Conservation (phyloP, 257 asterid species). For the Solanum chiquidenum region DNA sequence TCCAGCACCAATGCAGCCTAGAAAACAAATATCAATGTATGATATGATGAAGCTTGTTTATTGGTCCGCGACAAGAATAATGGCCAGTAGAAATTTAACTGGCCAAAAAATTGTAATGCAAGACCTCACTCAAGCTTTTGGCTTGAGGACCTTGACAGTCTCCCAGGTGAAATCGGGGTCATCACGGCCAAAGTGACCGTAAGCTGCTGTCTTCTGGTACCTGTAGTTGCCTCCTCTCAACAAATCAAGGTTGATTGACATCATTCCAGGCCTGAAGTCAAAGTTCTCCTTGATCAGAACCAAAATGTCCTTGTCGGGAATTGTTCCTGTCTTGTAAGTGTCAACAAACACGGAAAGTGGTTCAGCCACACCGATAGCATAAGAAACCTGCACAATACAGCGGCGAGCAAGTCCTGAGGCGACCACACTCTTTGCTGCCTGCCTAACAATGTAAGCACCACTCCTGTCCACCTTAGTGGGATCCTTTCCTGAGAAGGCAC, state of each 20-base stretch:
- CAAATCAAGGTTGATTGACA: constrained; percentile 76
- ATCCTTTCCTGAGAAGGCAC: constrained; percentile 87
- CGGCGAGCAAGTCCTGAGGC: constrained; percentile 85
- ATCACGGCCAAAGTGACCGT: constrained; percentile 87
- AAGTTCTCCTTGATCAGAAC: constrained; percentile 67
- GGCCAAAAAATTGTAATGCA: background rate
- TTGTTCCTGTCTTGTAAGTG: constrained; percentile 72
- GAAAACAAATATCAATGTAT: background rate
- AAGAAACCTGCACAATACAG: constrained; percentile 82
- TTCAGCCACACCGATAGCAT: constrained; percentile 85
- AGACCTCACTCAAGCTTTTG: constrained; percentile 52
- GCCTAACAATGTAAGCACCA: constrained; percentile 81
- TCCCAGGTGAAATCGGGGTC: constrained; percentile 89
- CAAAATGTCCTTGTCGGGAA: constrained; percentile 72
- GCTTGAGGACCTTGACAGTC: constrained; percentile 73
- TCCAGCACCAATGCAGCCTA: background rate
- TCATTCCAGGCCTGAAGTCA: constrained; percentile 94
- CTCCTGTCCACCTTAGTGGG: constrained; percentile 94
- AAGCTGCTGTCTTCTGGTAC: constrained; percentile 91
- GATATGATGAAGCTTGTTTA: constrained; percentile 6
- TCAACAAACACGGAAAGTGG: constrained; percentile 86
- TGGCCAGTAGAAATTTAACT: background rate
- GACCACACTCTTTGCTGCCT: constrained; percentile 90
- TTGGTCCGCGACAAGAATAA: constrained; percentile 9
- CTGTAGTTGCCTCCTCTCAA: constrained; percentile 72